These are phyloP conservation scores for Ogataea nakhonphanomensis DNA, from an alignment of 805 yeast genomes.

Conservation along the genomic window DNA sequence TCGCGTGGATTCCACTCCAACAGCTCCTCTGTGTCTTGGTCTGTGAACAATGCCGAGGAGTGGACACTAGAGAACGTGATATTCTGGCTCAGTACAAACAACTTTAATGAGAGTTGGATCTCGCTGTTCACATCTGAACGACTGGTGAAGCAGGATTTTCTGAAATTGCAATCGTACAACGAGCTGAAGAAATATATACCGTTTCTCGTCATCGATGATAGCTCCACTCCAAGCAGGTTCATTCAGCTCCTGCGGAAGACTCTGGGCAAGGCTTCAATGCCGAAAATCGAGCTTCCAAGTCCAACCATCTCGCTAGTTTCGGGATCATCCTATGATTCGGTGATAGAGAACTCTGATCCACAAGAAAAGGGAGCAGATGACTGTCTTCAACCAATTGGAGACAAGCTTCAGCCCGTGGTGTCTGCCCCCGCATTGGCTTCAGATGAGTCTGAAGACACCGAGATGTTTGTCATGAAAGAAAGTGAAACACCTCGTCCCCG, in stretches of 20 bases:
- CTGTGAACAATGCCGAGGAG: constrained; percentile 49
- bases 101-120: constrained; percentile 74
- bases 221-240: constrained; percentile 54
- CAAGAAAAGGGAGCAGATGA: background rate
- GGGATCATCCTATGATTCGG: constrained; percentile 13
- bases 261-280: constrained; percentile 20
- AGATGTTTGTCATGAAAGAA: background rate
- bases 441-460: constrained; percentile 3
- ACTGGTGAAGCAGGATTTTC: constrained; percentile 59
- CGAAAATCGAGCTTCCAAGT: constrained; percentile 7
- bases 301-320: constrained; percentile 23
- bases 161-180: constrained; percentile 66
- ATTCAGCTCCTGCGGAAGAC: constrained; percentile 51
- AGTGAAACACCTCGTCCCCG: constrained; percentile 22
- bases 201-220: constrained; percentile 42
- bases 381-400: constrained; percentile 9
- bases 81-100: constrained; percentile 64
- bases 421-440: constrained; percentile 33
- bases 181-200: constrained; percentile 32
- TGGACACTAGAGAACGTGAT: constrained; percentile 73
- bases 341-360: background rate
- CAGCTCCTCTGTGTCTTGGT: constrained; percentile 39
- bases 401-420: constrained; percentile 34
- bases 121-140: constrained; percentile 55
- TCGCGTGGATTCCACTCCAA: constrained; percentile 20